phyloP scores from a whole-genome alignment of 2,329 filamentous ascomycete genomes.

The Verticillium dahliae region DNA sequence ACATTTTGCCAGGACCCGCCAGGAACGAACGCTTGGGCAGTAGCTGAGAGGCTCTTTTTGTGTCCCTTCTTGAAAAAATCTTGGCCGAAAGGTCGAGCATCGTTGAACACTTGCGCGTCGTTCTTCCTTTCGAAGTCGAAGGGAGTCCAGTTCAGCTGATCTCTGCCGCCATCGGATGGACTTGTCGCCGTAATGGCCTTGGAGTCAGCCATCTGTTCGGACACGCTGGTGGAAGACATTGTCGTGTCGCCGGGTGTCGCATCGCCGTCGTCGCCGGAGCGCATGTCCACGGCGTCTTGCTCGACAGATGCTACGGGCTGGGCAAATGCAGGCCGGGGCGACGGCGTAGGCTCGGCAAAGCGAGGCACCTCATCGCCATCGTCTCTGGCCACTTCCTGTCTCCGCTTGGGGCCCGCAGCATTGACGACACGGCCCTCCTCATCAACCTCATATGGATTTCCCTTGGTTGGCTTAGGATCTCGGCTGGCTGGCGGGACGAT shows the following conservation, averaged over 20 bases:
- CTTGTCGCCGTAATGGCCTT: constrained; percentile 41
- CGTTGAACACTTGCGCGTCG: constrained; percentile 44
- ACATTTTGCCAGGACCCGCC: constrained; percentile 17
- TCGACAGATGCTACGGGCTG: constrained; percentile 5
- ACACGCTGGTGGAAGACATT: constrained; percentile 45
- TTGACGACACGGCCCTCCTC: constrained; percentile 50
- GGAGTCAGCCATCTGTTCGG: constrained; percentile 43
- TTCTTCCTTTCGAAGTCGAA: constrained; percentile 51
- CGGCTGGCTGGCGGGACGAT: constrained; percentile 62
- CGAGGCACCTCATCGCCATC: constrained; percentile 68
- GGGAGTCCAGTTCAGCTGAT: constrained; percentile 47
- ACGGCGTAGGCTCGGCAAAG: constrained; percentile 54
- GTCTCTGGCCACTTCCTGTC: constrained; percentile 51
- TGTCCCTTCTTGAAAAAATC: constrained; percentile 33
- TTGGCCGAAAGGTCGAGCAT: constrained; percentile 42
- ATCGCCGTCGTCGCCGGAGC: constrained; percentile 32
- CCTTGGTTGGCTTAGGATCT: constrained; percentile 22
- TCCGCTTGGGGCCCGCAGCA: constrained; percentile 71
- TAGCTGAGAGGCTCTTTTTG: constrained; percentile 60
- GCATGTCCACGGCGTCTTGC: constrained; percentile 3
- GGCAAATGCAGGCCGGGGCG: constrained; percentile 16
- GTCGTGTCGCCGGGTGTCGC: constrained; percentile 38
- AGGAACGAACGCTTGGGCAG: constrained; percentile 62
- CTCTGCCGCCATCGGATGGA: constrained; percentile 45
- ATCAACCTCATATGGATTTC: constrained; percentile 36